phyloP scores from a whole-genome alignment of 2,329 filamentous ascomycete species.

The Phoma sp. region DNA sequence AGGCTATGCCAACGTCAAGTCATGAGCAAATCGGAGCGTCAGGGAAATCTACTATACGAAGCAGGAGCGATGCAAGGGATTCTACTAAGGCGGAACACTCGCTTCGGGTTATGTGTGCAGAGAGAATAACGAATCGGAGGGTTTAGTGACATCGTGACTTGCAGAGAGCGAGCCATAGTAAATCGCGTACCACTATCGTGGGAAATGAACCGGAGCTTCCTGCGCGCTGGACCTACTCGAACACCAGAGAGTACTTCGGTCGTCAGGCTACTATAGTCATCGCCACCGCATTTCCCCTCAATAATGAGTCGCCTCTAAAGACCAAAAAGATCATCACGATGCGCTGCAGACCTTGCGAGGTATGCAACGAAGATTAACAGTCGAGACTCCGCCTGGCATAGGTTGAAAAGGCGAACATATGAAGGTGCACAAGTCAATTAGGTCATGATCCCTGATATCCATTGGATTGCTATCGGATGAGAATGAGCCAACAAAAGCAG shows the following conservation, averaged over 20 bases:
- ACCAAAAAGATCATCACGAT: no score
- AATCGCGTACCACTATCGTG: not conserved
- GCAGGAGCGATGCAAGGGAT: conserved; percentile 5
- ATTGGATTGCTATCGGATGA: not conserved
- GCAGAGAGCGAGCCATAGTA: not conserved
- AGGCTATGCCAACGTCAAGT: conserved; percentile 4
- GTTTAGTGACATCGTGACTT: not conserved
- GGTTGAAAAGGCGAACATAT: no score
- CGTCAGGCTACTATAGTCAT: not conserved
- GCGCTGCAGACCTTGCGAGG: no score
- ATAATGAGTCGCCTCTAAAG: no score
- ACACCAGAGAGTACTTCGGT: not conserved
- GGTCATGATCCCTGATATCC: no score
- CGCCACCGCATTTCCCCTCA: not conserved
- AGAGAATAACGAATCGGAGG: conserved; percentile 1
- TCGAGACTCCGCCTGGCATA: no score
- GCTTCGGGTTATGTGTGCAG: not conserved
- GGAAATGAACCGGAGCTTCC: conserved; percentile 4
- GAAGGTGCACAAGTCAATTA: no score
- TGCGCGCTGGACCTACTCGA: not conserved
- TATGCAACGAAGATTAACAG: no score
- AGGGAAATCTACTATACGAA: not conserved
- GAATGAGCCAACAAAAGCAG: not conserved
- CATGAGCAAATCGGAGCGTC: conserved; percentile 11
- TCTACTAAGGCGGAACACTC: not conserved